These are phyloP conservation scores for Echium plantagineum DNA, from an alignment of 257 asterid species.

Conservation along the genomic window DNA sequence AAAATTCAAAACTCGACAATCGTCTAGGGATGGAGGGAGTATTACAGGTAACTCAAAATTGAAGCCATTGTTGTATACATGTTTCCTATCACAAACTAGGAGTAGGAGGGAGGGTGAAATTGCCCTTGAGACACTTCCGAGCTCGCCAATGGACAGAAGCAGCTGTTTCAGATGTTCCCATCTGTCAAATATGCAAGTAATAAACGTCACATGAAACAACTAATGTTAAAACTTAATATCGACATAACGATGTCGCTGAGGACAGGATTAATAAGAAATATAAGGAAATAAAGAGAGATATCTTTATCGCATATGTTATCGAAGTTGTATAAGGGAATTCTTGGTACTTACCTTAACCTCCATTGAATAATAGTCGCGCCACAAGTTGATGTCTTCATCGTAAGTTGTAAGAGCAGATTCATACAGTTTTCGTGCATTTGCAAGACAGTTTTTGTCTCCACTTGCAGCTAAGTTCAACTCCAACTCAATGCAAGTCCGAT, in stretches of 20 bases:
- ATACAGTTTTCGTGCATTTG: slow-evolving; percentile 56
- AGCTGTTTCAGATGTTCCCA: slow-evolving; percentile 82
- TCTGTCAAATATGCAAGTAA: slow-evolving; percentile 30
- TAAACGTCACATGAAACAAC: background rate
- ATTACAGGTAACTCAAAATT: background rate
- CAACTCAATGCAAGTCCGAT: slow-evolving; percentile 56
- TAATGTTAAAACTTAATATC: background rate
- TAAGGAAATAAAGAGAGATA: background rate
- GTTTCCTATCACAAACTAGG: background rate
- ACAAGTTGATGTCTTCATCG: slow-evolving; percentile 56
- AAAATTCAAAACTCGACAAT: too few species aligned
- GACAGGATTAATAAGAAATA: background rate
- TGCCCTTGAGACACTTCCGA: slow-evolving; percentile 40
- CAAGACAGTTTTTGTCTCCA: slow-evolving; percentile 44
- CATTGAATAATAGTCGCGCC: slow-evolving; percentile 76
- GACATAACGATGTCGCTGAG: background rate
- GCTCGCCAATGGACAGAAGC: slow-evolving; percentile 96
- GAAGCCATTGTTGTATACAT: background rate
- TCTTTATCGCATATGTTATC: background rate
- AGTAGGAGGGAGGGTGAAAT: slow-evolving; percentile 16
- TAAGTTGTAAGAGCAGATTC: slow-evolving; percentile 78
- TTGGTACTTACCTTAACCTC: slow-evolving; percentile 54
- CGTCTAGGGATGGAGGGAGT: too few species aligned
- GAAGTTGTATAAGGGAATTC: background rate
- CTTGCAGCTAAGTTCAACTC: slow-evolving; percentile 61